A percentile compares a stretch with the other conserved stretches of the same genome.
Evolutionary conservation across 305 asterid species (phyloP).

Genomic region (Solanum aculeatissimum): DNA sequence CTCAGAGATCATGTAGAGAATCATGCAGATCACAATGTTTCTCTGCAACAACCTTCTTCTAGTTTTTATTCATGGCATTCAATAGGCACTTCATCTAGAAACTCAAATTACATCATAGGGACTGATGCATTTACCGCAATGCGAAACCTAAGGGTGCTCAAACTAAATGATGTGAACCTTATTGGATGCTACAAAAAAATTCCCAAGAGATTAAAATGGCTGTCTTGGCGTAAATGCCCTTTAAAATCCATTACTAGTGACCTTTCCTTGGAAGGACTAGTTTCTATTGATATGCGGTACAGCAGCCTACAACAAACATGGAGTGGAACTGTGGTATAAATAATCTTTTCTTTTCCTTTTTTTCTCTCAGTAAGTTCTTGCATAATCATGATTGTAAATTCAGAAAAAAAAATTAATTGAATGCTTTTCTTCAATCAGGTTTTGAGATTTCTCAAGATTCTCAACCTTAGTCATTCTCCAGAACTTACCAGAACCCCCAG

Average conservation of each 20-base stretch:
- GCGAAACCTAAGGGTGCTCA: constrained; percentile 1
- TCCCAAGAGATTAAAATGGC: constrained; percentile 9
- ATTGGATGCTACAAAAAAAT: constrained; percentile 3
- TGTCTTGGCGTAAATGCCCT: constrained; percentile 12
- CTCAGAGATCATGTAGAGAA: background rate
- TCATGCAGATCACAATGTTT: background rate
- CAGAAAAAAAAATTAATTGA: background rate
- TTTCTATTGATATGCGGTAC: constrained; percentile 10
- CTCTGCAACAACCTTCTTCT: background rate
- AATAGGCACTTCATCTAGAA: background rate
- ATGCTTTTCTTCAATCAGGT: background rate
- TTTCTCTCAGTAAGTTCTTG: background rate
- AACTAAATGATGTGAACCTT: constrained; percentile 2
- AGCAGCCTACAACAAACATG: constrained; percentile 4
- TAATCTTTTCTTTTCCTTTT: background rate
- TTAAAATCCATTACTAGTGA: constrained; percentile 5
- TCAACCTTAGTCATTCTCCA: constrained; percentile 13
- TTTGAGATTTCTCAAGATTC: constrained; percentile 1
- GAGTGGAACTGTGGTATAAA: constrained; percentile 7
- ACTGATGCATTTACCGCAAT: constrained; percentile 6
- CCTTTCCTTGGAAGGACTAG: constrained; percentile 2
- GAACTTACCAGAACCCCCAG: constrained; percentile 5
- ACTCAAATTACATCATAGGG: background rate
- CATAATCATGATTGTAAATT: background rate
- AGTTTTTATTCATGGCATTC: background rate